phyloP scores from a whole-genome alignment of 352 stramenopile genomes.

The Pythium aquatile region DNA sequence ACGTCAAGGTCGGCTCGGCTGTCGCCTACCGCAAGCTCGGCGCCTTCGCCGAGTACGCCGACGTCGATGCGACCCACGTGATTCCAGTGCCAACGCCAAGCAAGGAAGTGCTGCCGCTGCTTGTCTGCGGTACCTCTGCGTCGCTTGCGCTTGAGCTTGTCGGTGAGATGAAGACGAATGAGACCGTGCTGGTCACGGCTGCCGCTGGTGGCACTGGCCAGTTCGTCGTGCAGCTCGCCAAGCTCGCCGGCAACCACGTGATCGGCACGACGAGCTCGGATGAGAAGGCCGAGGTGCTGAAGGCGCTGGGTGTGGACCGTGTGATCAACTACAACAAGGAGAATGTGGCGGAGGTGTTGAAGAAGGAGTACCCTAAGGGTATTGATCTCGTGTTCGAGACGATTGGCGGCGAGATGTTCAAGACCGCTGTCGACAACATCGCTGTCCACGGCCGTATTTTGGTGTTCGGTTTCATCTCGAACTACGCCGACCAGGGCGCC shows the following conservation, averaged over 20 bases:
- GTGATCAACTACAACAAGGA: conserved; percentile 78
- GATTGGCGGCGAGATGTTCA: conserved; percentile 43
- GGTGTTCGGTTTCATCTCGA: conserved; percentile 41
- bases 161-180: conserved; percentile 37
- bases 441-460: conserved; percentile 37
- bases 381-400: conserved; percentile 49
- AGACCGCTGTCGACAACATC: conserved; percentile 34
- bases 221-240: conserved; percentile 72
- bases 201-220: conserved; percentile 60
- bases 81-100: conserved; percentile 24
- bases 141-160: conserved; percentile 45
- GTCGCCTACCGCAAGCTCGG: conserved; percentile 39
- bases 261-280: conserved; percentile 66
- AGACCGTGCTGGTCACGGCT: conserved; percentile 45
- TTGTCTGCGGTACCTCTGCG: conserved; percentile 36
- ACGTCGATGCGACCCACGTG: conserved; percentile 30
- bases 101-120: conserved; percentile 37
- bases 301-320: conserved; percentile 43
- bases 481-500: conserved; percentile 18
- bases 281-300: conserved; percentile 65
- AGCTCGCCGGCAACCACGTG: conserved; percentile 62
- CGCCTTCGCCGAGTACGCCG: conserved; percentile 39
- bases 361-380: conserved; percentile 44
- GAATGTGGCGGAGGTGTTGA: conserved; percentile 38
- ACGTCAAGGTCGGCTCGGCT: conserved; percentile 37